Percentiles rank a stretch among this genome's conserved stretches.
Conservation (phyloP, 2,329 filamentous ascomycete species). For the Colletotrichum sp. region DNA sequence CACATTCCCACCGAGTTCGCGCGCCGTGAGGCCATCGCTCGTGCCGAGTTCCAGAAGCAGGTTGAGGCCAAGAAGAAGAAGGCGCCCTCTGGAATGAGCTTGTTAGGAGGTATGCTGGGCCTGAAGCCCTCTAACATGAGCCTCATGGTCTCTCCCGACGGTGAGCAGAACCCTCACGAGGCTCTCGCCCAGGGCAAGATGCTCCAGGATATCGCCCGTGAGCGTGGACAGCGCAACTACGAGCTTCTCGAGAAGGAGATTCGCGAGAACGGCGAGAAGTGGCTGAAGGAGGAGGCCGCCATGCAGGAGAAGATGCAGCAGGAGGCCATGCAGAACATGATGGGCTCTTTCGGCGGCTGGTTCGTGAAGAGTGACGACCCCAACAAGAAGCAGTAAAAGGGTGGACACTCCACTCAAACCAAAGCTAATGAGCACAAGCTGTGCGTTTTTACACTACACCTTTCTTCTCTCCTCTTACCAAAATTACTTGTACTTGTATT, state of each 20-base stretch:
- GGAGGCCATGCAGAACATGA: conserved; percentile 92
- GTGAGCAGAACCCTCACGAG: conserved; percentile 74
- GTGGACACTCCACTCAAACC: background rate
- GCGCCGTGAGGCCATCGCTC: conserved; percentile 82
- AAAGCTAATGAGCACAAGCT: conserved; percentile 4
- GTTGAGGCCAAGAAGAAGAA: conserved; percentile 69
- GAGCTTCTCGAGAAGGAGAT: conserved; percentile 90
- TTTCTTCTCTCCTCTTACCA: conserved; percentile 14
- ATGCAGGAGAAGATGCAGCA: conserved; percentile 89
- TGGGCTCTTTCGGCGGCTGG: conserved; percentile 72
- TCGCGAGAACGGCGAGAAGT: conserved; percentile 90
- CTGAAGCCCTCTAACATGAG: conserved; percentile 74
- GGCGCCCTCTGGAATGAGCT: conserved; percentile 66
- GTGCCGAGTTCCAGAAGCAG: conserved; percentile 84
- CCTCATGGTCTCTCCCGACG: conserved; percentile 64
- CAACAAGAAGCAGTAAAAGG: conserved; percentile 20
- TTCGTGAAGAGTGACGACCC: conserved; percentile 37
- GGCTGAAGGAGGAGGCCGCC: conserved; percentile 91
- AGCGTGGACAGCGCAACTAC: conserved; percentile 90
- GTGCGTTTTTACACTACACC: background rate
- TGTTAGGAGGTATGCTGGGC: conserved; percentile 75
- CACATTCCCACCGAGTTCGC: conserved; percentile 92
- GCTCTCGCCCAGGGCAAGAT: conserved; percentile 93
- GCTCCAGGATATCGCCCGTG: conserved; percentile 91
- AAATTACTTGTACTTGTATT: conserved; percentile 21